phyloP scores from a whole-genome alignment of 768 basidiomycete genomes.

The Xerocomus potaroensis region DNA sequence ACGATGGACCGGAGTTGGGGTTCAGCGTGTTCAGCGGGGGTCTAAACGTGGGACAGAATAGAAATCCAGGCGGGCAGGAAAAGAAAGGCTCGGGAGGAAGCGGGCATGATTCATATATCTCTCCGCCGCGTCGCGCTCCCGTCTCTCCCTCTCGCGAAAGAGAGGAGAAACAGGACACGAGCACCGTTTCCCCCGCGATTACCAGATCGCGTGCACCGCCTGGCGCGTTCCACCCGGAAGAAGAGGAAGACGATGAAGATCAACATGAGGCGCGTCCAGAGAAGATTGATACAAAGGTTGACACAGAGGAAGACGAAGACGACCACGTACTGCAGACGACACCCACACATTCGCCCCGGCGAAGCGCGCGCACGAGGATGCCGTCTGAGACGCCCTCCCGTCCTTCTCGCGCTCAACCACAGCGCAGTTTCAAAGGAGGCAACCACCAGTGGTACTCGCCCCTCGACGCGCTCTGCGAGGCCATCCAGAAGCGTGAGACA shows the following conservation, averaged over 20 bases:
- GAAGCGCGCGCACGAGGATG: slow-evolving; percentile 6
- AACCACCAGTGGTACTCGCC: not conserved
- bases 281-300: slow-evolving; percentile 26
- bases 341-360: slow-evolving; percentile 13
- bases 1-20: slow-evolving; percentile 4
- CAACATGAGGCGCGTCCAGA: slow-evolving; percentile 9
- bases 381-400: slow-evolving; percentile 14
- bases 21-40: slow-evolving; percentile 23
- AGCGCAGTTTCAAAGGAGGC: slow-evolving; percentile 5
- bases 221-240: slow-evolving; percentile 43
- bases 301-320: slow-evolving; percentile 10
- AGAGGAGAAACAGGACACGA: slow-evolving; percentile 11
- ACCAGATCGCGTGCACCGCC: slow-evolving; percentile 35
- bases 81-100: not conserved
- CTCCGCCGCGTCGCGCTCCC: slow-evolving; percentile 9
- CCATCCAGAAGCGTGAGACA: slow-evolving; percentile 17
- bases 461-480: slow-evolving; percentile 1
- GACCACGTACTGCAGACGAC: slow-evolving; percentile 3
- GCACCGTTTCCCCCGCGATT: slow-evolving; percentile 9
- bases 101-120: not conserved
- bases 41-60: not conserved
- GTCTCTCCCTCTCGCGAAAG: slow-evolving; percentile 9
- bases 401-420: slow-evolving; percentile 8
- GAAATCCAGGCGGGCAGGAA: not conserved
- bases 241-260: slow-evolving; percentile 32